Evolutionary conservation across 495 filamentous ascomycete genomes (phyloP).

Genomic region (Penicillium robsamsonii): DNA sequence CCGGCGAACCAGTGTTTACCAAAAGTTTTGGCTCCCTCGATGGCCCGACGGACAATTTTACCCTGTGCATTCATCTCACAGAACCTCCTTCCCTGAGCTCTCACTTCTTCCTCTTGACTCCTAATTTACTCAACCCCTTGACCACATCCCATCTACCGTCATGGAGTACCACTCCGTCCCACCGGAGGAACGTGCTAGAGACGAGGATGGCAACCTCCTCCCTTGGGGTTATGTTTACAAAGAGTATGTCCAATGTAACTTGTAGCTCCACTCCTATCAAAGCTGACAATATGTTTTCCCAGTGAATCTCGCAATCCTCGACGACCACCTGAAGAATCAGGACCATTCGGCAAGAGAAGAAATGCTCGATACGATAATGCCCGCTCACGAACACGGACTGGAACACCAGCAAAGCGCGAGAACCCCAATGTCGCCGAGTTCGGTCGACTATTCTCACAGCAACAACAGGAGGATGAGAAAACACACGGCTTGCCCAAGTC

Average conservation of each 20-base stretch:
- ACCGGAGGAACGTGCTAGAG: slow-evolving; percentile 59
- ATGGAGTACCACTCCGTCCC: slow-evolving; percentile 69
- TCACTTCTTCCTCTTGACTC: neutral
- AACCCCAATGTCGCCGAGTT: slow-evolving; percentile 56
- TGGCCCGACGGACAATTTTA: neutral
- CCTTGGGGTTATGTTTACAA: slow-evolving; percentile 63
- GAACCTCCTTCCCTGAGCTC: neutral
- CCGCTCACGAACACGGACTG: slow-evolving; percentile 56
- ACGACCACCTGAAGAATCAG: slow-evolving; percentile 57
- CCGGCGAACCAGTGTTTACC: slow-evolving; percentile 31
- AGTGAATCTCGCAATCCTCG: slow-evolving; percentile 50
- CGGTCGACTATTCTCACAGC: slow-evolving; percentile 44
- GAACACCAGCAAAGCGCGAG: slow-evolving; percentile 58
- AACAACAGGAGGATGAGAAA: slow-evolving; percentile 47
- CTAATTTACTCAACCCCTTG: neutral
- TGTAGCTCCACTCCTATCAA: slow-evolving; percentile 3
- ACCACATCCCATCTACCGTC: slow-evolving; percentile 8
- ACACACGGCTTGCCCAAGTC: slow-evolving; percentile 39
- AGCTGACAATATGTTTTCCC: neutral
- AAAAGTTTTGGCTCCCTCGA: slow-evolving; percentile 21
- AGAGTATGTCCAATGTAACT: slow-evolving; percentile 37
- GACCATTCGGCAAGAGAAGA: slow-evolving; percentile 59
- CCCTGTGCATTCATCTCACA: neutral
- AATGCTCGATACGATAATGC: slow-evolving; percentile 51
- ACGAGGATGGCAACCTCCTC: slow-evolving; percentile 56